Evolutionary conservation across 106 monocot species (phyloP).

Genomic region (Allium fistulosum): DNA sequence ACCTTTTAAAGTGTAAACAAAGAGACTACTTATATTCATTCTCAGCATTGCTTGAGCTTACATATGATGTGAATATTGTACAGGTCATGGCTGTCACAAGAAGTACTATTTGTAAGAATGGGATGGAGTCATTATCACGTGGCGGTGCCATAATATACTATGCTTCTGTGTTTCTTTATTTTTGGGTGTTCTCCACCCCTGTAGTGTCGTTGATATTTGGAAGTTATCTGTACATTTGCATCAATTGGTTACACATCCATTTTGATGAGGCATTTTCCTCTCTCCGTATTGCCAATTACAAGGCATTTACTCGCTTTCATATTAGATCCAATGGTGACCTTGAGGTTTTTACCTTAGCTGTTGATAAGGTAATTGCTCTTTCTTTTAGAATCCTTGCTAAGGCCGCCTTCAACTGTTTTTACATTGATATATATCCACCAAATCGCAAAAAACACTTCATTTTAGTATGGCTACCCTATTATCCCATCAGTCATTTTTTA

Average conservation of each 20-base stretch:
- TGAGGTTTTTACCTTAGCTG: conserved; percentile 77
- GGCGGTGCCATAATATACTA: conserved; percentile 65
- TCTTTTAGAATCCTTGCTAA: too few relatives aligned
- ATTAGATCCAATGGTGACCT: conserved; percentile 60
- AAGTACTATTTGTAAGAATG: conserved; percentile 74
- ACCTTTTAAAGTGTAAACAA: too few relatives aligned
- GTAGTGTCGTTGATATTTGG: conserved; percentile 78
- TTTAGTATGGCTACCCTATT: too few relatives aligned
- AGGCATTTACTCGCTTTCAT: conserved; percentile 86
- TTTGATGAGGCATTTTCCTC: conserved; percentile 96
- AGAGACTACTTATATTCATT: background rate
- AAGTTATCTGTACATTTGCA: conserved; percentile 80
- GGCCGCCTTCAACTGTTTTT: too few relatives aligned
- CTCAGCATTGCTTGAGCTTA: background rate
- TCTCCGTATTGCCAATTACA: conserved; percentile 88
- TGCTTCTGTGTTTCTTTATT: conserved; percentile 81
- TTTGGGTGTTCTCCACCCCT: conserved; percentile 94
- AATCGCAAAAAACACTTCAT: too few relatives aligned
- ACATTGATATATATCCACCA: too few relatives aligned
- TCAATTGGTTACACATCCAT: conserved; percentile 91
- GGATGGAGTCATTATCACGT: conserved; percentile 66
- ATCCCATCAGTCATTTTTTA: too few relatives aligned
- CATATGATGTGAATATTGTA: background rate
- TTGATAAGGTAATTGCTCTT: conserved; percentile 58
- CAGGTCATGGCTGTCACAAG: conserved; percentile 95